Evolutionary conservation across 2,329 filamentous ascomycete species (phyloP).

Genomic region (Ilyonectria mors-panacis): DNA sequence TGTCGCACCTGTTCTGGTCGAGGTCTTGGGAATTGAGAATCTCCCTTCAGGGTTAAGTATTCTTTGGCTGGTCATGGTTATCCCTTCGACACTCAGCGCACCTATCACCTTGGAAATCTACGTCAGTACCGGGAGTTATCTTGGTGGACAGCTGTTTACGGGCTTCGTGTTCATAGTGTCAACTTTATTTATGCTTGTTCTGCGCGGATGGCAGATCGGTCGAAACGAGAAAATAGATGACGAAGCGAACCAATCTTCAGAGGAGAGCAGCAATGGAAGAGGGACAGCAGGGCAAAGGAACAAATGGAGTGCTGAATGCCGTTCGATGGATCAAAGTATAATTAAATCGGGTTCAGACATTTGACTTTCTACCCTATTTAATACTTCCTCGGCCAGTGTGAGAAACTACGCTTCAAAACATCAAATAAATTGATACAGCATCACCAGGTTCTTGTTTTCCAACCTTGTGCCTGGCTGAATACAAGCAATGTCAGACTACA

Average conservation of each 20-base stretch:
- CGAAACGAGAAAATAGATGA: not conserved
- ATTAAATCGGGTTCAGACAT: not conserved
- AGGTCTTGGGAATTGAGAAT: constrained; percentile 26
- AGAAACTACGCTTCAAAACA: too few relatives aligned
- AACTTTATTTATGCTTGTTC: constrained; percentile 3
- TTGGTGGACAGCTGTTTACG: constrained; percentile 34
- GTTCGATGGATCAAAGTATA: not conserved
- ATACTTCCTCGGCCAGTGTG: too few relatives aligned
- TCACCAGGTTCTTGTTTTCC: too few relatives aligned
- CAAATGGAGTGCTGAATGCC: not conserved
- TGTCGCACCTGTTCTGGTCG: constrained; percentile 23
- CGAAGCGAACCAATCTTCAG: not conserved
- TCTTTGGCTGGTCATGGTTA: constrained; percentile 29
- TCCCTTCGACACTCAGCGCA: constrained; percentile 30
- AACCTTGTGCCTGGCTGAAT: too few relatives aligned
- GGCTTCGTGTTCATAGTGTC: constrained; percentile 27
- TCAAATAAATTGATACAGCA: too few relatives aligned
- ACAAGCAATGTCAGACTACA: too few relatives aligned
- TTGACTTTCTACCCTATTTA: too few relatives aligned
- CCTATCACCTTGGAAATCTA: constrained; percentile 34
- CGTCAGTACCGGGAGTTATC: constrained; percentile 25
- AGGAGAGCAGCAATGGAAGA: not conserved
- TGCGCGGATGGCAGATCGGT: constrained; percentile 17
- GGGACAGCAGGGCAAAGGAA: not conserved
- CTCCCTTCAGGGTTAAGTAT: constrained; percentile 30